Conservation (phyloP, 768 basidiomycete genomes). For the Rhodotorula taiwanensis region DNA sequence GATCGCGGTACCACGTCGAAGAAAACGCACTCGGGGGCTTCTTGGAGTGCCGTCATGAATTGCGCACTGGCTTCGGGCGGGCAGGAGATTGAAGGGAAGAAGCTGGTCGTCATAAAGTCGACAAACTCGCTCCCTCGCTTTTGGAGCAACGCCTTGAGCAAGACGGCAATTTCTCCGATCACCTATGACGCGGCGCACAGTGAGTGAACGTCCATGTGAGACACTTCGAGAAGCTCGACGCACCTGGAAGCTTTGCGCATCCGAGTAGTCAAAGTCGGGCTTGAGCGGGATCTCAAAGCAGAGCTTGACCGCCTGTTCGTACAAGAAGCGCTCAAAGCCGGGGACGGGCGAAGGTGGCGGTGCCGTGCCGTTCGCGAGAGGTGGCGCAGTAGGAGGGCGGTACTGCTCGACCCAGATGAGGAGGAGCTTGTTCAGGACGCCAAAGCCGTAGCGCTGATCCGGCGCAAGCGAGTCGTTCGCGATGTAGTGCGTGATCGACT, state of each 20-base stretch:
- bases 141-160: conserved; percentile 70
- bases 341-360: conserved; percentile 53
- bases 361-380: conserved; percentile 46
- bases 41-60: conserved; percentile 30
- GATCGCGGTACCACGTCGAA: too few relatives aligned
- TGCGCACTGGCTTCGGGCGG: conserved; percentile 55
- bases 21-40: conserved; percentile 30
- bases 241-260: conserved; percentile 77
- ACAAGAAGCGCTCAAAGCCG: conserved; percentile 87
- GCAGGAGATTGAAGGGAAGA: conserved; percentile 83
- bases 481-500: conserved; percentile 63
- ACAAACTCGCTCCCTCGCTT: conserved; percentile 74
- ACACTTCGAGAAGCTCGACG: conserved; percentile 42
- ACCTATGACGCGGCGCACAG: conserved; percentile 53
- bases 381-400: conserved; percentile 47
- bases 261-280: conserved; percentile 76
- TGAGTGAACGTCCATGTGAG: neutral
- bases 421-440: conserved; percentile 55
- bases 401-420: conserved; percentile 47
- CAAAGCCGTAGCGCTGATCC: conserved; percentile 71
- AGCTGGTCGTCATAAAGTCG: conserved; percentile 67
- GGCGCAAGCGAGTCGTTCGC: conserved; percentile 67
- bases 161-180: conserved; percentile 76
- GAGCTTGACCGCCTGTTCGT: conserved; percentile 72
- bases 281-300: conserved; percentile 74